Percentiles rank a stretch among this genome's conserved stretches.
phyloP scores from a whole-genome alignment of 208 protist genomes.

The Leishmania aethiopica region DNA sequence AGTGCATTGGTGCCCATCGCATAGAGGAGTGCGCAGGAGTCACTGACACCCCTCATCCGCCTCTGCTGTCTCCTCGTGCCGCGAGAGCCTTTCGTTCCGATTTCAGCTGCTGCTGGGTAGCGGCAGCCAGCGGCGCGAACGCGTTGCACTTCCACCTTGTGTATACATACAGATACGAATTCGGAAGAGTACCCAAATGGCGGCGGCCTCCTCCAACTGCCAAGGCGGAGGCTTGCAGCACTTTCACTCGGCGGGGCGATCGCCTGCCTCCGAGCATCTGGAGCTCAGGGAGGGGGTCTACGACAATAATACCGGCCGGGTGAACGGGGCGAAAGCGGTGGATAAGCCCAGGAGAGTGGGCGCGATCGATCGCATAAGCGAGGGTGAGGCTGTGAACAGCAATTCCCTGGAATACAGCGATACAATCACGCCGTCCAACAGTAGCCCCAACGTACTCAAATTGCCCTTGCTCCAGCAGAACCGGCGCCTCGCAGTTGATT shows the following conservation, averaged over 20 bases:
- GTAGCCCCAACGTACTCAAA: neutral
- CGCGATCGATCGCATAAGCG: neutral
- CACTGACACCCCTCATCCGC: neutral
- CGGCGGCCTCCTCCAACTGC: neutral
- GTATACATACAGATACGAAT: neutral
- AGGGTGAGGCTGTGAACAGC: neutral
- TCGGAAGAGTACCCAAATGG: neutral
- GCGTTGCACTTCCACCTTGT: neutral
- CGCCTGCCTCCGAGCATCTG: neutral
- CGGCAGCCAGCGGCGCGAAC: neutral
- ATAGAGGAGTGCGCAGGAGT: neutral
- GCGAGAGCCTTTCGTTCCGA: neutral
- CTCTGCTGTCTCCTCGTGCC: neutral
- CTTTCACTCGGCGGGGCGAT: neutral
- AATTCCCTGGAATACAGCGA: neutral
- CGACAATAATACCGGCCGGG: neutral
- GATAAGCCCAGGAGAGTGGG: neutral
- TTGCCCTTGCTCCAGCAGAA: conserved; percentile 5
- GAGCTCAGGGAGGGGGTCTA: neutral
- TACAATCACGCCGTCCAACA: neutral
- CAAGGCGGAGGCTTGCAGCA: neutral
- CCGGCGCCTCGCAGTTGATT: conserved; percentile 27
- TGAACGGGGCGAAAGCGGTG: neutral
- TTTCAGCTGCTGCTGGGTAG: neutral
- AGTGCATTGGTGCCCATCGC: neutral